Base-by-base conservation (phyloP, 306 rosid genomes). In the Crotalaria pallida region DNA sequence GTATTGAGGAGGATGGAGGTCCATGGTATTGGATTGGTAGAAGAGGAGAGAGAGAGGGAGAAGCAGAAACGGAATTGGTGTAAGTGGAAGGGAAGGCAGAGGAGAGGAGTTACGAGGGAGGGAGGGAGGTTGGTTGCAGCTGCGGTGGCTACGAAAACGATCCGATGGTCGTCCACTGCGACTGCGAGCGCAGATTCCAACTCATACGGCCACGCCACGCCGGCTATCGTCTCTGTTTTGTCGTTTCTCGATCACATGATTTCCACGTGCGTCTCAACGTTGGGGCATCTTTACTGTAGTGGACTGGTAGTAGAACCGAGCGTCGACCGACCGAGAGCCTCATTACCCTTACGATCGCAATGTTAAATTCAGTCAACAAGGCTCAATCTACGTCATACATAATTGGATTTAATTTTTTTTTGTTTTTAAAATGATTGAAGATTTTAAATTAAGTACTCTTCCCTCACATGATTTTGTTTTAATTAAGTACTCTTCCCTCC, bases 1-100 rank as follows among this genome's bases (percentile, higher is more conserved):
- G 88, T 82, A 89, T 81, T 78, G 87, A 55, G 86, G 89, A 65
- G 94, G 94, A 83, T 92, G 92, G 65, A 87, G 84, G 85, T 87
- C 98, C 98, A 92, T 92, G 81, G 49, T 68, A n/a, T 23, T 92
- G 81, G 49, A 67, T 23, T 53, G 21, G 22, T 26, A 3, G 65
- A 43, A 7, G 21, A 31, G 51, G 0, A 0, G 4, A 2, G 3
- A 31, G 7, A 5, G 10, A 11, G 47, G 0, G 43, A 33, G 43
- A 34, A 38, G 50, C 44, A 19, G 48, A 19, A 76, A 53, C 6
- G 1, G 49, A 44, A 9, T 7, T 5, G 23, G 16, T 15, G 18
- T 5, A n/a, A 44, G 49, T 44, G 61, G 21, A 49, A 18, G 13
- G n/a, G 43, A 7, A 15, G 34, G 41, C 10, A 18, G 3, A 29